A percentile compares a stretch with the other conserved stretches of the same genome.
Conservation (phyloP, 169 alveolate species). For the Cyclospora cayetanensis region DNA sequence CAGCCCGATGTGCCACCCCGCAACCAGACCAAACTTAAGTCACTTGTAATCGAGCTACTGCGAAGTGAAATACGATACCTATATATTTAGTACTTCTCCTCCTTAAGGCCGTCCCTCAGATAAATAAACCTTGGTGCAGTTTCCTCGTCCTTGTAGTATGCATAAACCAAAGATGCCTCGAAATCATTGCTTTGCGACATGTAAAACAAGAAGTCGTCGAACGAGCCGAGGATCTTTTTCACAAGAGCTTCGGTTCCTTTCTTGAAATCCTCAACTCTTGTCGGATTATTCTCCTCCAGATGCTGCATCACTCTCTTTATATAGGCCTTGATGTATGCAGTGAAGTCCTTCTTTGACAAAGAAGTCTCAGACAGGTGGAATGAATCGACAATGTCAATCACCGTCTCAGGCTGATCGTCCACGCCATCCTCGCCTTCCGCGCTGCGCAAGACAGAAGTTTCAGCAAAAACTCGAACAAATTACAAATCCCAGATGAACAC, state of each 20-base stretch:
- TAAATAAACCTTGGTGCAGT: slow-evolving; percentile 92
- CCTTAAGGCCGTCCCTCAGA: slow-evolving; percentile 91
- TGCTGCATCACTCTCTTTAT: slow-evolving; percentile 87
- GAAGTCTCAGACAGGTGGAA: slow-evolving; percentile 91
- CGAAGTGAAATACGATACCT: no score
- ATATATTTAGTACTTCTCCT: slow-evolving; percentile 85
- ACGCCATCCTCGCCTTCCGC: slow-evolving; percentile 85
- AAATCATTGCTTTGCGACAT: slow-evolving; percentile 92
- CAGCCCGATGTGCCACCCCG: no score
- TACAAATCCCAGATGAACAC: neutral
- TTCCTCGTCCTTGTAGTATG: slow-evolving; percentile 94
- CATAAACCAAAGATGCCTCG: slow-evolving; percentile 90
- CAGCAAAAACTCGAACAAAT: no score
- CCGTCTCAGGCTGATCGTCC: slow-evolving; percentile 88
- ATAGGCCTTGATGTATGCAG: slow-evolving; percentile 90
- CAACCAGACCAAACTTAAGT: no score
- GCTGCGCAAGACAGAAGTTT: slow-evolving; percentile 67
- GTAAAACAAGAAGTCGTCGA: slow-evolving; percentile 93
- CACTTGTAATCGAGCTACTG: no score
- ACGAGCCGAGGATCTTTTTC: slow-evolving; percentile 89
- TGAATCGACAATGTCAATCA: slow-evolving; percentile 92
- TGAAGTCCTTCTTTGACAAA: slow-evolving; percentile 92
- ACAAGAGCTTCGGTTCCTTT: slow-evolving; percentile 89
- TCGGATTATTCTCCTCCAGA: slow-evolving; percentile 90
- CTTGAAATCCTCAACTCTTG: slow-evolving; percentile 91